Base-by-base conservation (phyloP, 305 asterid species). In the Striga hermonthica region DNA sequence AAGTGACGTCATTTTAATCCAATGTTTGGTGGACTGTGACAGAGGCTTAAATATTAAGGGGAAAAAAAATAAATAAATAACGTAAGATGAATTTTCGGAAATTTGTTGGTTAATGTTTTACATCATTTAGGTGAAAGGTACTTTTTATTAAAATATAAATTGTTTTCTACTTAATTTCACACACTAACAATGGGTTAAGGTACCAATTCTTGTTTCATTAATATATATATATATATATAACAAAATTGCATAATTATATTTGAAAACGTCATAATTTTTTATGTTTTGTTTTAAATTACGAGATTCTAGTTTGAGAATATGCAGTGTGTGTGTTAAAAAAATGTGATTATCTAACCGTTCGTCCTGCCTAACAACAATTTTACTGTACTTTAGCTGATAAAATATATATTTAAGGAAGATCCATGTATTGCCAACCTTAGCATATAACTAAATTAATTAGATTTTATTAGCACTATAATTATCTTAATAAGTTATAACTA, bases 91-190 rank as follows among this genome's bases (percentile, higher is more conserved):
- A 75, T 77, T 47, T 57, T 37, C 53, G 74, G 45, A 48, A 70
- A 76, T 69, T 71, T 74, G 81, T 82, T 81, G 75, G 95, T 85
- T 83, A 81, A 79, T 74, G 67, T 83, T 83, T 75, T 78, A 81
- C 86, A 87, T 80, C 97, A 79, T 87, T 22, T 86, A 87, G 97
- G 97, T 89, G 65, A 82, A 82, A 78, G 77, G 93, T 66, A 63
- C 65, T 80, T 76, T 82, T 82, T 60, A 52, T 45, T 41, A 14
- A 68, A 34, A 58, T 6, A 5, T 1, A 56, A 57, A 65, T 67
- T 76, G 37, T 63, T 72, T 65, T 63, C 35, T 70, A 64, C 74
- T 78, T 77, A 60, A 45, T 73, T 64, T 75, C 65, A 71, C 67
- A 50, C 45, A 37, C 68, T 72, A 38, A 75, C 72, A 78, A 79